Percentiles rank a stretch among this genome's conserved stretches.
phyloP scores from a whole-genome alignment of 495 filamentous ascomycete species.

The Ramalina intermedia region DNA sequence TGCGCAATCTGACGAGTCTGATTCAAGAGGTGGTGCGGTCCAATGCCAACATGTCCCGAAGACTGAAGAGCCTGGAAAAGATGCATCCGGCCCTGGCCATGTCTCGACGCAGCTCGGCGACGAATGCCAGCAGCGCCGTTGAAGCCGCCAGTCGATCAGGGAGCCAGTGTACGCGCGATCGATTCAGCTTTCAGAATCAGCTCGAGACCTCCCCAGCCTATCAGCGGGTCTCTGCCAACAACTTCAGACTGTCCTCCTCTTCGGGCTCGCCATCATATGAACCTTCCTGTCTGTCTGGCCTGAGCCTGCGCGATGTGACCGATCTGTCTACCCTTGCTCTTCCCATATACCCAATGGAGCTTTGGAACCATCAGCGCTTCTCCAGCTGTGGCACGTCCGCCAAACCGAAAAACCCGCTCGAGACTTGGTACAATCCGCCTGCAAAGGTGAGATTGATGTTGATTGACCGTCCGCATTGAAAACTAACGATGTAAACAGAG shows the following conservation, averaged over 20 bases:
- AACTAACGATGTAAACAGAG: slow-evolving; percentile 3
- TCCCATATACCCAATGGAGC: slow-evolving; percentile 9
- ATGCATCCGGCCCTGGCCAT: slow-evolving; percentile 6
- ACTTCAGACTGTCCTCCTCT: slow-evolving; percentile 3
- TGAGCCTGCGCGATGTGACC: slow-evolving; percentile 10
- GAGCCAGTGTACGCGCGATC: not conserved
- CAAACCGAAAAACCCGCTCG: not conserved
- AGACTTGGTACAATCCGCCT: slow-evolving; percentile 14
- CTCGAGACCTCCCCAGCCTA: slow-evolving; percentile 10
- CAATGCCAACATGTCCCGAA: slow-evolving; percentile 8
- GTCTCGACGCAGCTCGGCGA: not conserved
- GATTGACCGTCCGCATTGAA: not conserved
- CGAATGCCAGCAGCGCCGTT: not conserved
- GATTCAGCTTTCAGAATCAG: slow-evolving; percentile 7
- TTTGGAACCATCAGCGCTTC: slow-evolving; percentile 15
- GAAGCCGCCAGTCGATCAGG: not conserved
- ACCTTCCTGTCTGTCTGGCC: slow-evolving; percentile 13
- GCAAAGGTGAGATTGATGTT: not conserved
- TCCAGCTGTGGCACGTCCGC: not conserved
- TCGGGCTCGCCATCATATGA: slow-evolving; percentile 2
- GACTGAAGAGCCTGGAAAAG: slow-evolving; percentile 8
- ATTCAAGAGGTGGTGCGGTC: slow-evolving; percentile 7
- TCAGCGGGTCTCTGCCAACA: slow-evolving; percentile 6
- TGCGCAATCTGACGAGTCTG: slow-evolving; percentile 2
- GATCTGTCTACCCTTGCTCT: slow-evolving; percentile 12